A percentile compares a stretch with the other conserved stretches of the same genome.
Evolutionary conservation across 2,329 filamentous ascomycete genomes (phyloP).

Genomic region (Microdochium trichocladiopsis): DNA sequence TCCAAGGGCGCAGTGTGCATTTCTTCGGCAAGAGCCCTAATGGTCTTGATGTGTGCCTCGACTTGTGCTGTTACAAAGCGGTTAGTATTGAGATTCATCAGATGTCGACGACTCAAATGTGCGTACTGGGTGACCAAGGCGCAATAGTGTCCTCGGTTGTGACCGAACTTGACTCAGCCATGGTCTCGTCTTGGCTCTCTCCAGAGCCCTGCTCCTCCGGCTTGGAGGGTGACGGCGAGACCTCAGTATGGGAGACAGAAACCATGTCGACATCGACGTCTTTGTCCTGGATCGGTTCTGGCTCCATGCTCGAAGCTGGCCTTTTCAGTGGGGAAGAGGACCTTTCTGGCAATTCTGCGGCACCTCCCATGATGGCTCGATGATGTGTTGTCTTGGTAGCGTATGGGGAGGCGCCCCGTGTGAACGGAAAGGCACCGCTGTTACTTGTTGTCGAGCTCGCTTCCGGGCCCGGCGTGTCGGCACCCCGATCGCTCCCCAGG

Average conservation of each 20-base stretch:
- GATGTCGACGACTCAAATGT: background rate
- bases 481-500: slow-evolving; percentile 46
- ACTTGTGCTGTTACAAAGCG: slow-evolving; percentile 28
- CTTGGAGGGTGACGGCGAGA: slow-evolving; percentile 1
- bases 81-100: background rate
- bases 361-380: slow-evolving; percentile 53
- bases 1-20: slow-evolving; percentile 45
- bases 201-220: slow-evolving; percentile 3
- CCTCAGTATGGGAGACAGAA: slow-evolving; percentile 16
- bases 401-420: background rate
- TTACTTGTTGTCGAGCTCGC: slow-evolving; percentile 27
- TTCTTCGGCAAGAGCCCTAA: slow-evolving; percentile 53
- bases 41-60: slow-evolving; percentile 68
- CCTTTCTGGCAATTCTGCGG: slow-evolving; percentile 49
- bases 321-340: slow-evolving; percentile 60
- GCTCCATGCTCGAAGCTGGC: slow-evolving; percentile 55
- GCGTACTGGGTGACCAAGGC: slow-evolving; percentile 3
- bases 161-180: slow-evolving; percentile 1
- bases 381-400: slow-evolving; percentile 31
- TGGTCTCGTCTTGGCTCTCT: background rate
- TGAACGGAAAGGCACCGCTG: slow-evolving; percentile 2
- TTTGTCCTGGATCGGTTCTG: slow-evolving; percentile 29
- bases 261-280: slow-evolving; percentile 39
- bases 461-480: slow-evolving; percentile 32
- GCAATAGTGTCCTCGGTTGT: slow-evolving; percentile 1